Conservation (phyloP, 73 alveolate species). For the Tetrahymena thermophila region DNA sequence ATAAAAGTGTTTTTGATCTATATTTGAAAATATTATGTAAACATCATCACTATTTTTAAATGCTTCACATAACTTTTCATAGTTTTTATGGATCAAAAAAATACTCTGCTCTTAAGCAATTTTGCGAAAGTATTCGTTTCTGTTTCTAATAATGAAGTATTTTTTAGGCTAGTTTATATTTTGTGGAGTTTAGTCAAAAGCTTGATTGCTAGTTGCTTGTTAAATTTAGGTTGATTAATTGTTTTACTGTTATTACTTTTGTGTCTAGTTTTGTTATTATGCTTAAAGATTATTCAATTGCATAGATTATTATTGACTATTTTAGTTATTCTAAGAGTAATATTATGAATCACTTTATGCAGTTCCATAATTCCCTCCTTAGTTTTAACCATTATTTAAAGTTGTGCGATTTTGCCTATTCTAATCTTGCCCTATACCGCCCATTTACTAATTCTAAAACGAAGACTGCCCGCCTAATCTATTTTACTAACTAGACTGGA, state of each 20-base stretch:
- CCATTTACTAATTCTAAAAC: background rate
- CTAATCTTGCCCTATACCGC: background rate
- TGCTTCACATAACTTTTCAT: background rate
- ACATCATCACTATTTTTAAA: background rate
- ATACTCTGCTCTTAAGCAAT: background rate
- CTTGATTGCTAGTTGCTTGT: background rate
- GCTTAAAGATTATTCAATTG: background rate
- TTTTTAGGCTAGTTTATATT: background rate
- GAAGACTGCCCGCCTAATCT: background rate
- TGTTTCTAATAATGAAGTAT: background rate
- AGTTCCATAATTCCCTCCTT: background rate
- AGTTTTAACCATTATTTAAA: background rate
- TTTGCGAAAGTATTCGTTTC: background rate
- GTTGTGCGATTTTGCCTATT: background rate
- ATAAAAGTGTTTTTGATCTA: background rate
- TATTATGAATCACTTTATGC: background rate
- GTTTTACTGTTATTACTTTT: background rate
- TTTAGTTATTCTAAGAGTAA: background rate
- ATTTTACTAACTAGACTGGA: background rate
- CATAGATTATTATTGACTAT: background rate
- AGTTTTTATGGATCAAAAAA: background rate
- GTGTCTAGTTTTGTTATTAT: background rate
- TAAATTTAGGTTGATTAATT: background rate
- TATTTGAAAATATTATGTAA: background rate
- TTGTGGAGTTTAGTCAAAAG: background rate